Percentiles rank a stretch among this genome's conserved stretches.
Conservation (phyloP, 495 filamentous ascomycete genomes). For the Alectoria sarmentosa region DNA sequence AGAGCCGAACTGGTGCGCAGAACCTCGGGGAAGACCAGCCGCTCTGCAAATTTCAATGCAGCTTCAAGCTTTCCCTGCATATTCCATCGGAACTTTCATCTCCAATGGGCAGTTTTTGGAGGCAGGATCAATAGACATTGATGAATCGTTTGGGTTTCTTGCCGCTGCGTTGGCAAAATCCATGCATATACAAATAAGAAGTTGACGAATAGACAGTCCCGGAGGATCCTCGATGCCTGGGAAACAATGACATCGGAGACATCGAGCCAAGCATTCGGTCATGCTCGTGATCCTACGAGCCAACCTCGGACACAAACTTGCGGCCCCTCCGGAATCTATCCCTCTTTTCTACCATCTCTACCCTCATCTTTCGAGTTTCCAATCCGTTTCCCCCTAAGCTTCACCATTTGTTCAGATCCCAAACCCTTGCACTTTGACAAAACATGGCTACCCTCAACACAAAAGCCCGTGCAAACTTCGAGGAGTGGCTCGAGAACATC, state of each 20-base stretch:
- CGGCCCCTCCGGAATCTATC: not conserved
- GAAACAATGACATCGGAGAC: not conserved
- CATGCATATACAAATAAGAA: not conserved
- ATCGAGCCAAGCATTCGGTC: not conserved
- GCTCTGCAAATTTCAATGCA: not conserved
- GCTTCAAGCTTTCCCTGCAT: not conserved
- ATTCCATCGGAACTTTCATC: not conserved
- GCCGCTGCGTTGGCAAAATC: not conserved
- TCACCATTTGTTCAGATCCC: not conserved
- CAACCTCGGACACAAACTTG: not conserved
- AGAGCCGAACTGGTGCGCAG: not conserved
- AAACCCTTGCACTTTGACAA: not conserved
- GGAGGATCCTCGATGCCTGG: not conserved
- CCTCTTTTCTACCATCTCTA: not conserved
- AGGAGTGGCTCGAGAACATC: too few relatives aligned
- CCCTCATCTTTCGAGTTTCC: not conserved
- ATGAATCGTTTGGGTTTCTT: not conserved
- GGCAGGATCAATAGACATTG: not conserved
- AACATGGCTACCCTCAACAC: not conserved
- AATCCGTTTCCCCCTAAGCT: not conserved
- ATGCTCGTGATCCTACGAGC: not conserved
- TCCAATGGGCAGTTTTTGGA: not conserved
- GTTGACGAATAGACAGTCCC: not conserved
- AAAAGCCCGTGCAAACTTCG: not conserved
- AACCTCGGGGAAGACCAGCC: not conserved